These are phyloP conservation scores for Microstegium vimineum DNA, from an alignment of 176 grass and related monocot species.

Conservation along the genomic window DNA sequence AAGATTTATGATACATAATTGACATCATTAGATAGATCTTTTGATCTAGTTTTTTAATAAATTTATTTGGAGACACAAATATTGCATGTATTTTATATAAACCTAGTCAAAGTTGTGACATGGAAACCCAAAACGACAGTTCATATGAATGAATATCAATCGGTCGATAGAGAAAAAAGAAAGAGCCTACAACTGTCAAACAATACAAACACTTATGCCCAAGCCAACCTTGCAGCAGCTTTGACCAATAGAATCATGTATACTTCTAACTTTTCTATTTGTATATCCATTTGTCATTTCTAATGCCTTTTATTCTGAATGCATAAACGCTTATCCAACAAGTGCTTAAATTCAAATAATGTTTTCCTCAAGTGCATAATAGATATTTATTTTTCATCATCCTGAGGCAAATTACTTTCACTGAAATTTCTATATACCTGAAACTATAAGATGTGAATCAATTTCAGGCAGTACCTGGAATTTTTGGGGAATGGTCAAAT, in stretches of 20 bases:
- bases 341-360: background rate
- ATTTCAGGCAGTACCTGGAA: constrained; percentile 69
- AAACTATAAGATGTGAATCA: constrained; percentile 14
- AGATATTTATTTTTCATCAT: background rate
- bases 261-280: background rate
- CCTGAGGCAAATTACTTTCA: background rate
- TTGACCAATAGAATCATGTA: background rate
- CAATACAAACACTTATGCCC: background rate
- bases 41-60: no score
- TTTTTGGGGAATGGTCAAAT: constrained; percentile 65
- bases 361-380: background rate
- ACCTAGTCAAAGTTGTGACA: no score
- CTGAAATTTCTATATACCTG: background rate
- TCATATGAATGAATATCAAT: background rate
- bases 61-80: no score
- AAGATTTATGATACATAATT: no score
- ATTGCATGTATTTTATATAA: no score
- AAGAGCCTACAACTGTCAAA: background rate
- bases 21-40: no score
- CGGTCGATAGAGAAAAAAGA: background rate
- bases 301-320: constrained; percentile 7
- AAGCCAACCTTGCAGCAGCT: constrained; percentile 5
- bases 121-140: no score
- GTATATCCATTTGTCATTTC: constrained; percentile 5
- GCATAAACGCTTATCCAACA: constrained; percentile 8